Conservation (phyloP, 768 basidiomycete species). For the Suillus cothurnatus region DNA sequence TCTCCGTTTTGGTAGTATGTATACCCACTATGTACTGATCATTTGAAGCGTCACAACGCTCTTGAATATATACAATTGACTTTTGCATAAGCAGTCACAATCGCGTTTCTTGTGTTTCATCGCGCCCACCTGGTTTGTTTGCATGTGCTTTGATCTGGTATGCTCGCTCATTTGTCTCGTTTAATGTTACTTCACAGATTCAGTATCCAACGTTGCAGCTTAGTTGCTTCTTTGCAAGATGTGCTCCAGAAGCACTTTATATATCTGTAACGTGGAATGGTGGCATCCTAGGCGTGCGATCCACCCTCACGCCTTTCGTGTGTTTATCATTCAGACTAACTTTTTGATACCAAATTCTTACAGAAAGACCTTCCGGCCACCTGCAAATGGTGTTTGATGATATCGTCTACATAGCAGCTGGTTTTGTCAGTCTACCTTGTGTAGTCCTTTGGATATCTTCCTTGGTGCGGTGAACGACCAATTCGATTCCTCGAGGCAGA, state of each 20-base stretch:
- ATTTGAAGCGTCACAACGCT: background rate
- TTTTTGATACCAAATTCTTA: background rate
- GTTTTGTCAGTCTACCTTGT: too few species aligned
- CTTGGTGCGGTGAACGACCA: too few species aligned
- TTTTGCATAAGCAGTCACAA: background rate
- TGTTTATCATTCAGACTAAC: background rate
- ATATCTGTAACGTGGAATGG: background rate
- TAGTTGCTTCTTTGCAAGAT: background rate
- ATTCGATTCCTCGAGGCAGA: too few species aligned
- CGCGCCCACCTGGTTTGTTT: background rate
- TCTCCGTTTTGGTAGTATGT: background rate
- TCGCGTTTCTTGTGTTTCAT: background rate
- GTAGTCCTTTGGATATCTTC: too few species aligned
- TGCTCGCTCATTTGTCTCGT: background rate
- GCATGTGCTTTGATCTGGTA: background rate
- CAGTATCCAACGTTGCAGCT: background rate
- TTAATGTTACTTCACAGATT: background rate
- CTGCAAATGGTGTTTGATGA: background rate
- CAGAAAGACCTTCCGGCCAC: background rate
- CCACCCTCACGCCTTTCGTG: background rate
- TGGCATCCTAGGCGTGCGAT: background rate
- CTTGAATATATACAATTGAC: background rate
- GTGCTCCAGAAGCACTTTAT: background rate
- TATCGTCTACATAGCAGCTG: too few species aligned
- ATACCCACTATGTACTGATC: background rate